Base-by-base conservation (phyloP, 768 basidiomycete genomes). In the Saitozyma sp. region DNA sequence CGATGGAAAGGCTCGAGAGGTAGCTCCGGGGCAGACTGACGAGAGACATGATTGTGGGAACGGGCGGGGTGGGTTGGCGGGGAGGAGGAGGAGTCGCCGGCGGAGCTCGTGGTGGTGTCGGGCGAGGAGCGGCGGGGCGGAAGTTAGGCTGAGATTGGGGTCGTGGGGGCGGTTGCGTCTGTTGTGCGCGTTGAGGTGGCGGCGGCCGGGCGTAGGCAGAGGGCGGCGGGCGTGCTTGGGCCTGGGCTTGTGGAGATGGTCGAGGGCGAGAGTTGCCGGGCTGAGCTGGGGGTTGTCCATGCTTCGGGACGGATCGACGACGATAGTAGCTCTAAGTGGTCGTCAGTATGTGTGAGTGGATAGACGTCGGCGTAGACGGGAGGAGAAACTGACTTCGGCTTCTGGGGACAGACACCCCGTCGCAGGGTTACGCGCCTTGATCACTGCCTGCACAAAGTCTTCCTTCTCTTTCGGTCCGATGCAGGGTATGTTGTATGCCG, bases 11-110 rank as follows among this genome's bases (percentile, higher is more conserved):
- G 3, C 83, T 78, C 1, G 83, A 76, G n/a, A 94, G 79, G 13
- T 83, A 82, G 8, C 84, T 84, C 1, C 82, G 74, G 0, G 85
- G 78, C 83, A 91, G 86, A 0, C 81, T 80, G 1, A 94, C 81
- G 5, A 96, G 82, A 45, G 85, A 82, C 65, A 89, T 83, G 41
- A 95, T 85, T 50, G 88, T 81, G 9, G 90, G 89, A 2, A 81
- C 74, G 7, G 81, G 78, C 8, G 77, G 78, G 6, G 81, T 29
- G 29, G 29, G 29, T 5, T 29, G 29, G 29, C 29, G 29, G 29
- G 29, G 29, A 29, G 29, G 29, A 29, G 56, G 86, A n/a, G 62
- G 50, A 13, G 59, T 29, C 73, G 76, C 0, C 81, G 59, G 59
- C 9, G 68, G 60, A 10, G 83, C 66, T 6, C 82, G 78, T 58